Conservation (phyloP, 2,329 filamentous ascomycete genomes). For the Fusarium albidum region DNA sequence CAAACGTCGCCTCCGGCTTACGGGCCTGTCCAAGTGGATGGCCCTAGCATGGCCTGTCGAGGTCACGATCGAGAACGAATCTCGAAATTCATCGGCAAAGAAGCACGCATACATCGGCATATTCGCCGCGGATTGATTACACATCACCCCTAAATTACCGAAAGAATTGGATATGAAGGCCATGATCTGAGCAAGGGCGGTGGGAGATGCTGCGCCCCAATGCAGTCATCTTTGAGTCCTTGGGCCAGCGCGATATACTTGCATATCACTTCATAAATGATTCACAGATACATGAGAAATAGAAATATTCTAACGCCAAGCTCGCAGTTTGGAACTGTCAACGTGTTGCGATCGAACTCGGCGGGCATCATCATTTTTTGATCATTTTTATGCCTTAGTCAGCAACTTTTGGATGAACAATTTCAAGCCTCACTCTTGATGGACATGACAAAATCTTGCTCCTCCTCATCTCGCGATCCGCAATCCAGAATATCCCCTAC, state of each 20-base stretch:
- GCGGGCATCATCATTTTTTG: background rate
- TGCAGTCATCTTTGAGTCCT: background rate
- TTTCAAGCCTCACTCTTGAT: slow-evolving; percentile 17
- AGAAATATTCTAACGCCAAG: slow-evolving; percentile 1
- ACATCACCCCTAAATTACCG: too few species aligned
- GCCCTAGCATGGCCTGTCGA: too few species aligned
- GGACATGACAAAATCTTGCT: slow-evolving; percentile 1
- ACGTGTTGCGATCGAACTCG: background rate
- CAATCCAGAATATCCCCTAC: background rate
- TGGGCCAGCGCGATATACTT: background rate
- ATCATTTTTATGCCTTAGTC: slow-evolving; percentile 36
- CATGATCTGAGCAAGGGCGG: too few species aligned
- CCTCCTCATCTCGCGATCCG: background rate
- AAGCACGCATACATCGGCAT: too few species aligned
- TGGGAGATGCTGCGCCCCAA: too few species aligned
- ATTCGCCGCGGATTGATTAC: too few species aligned
- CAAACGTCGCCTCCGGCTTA: slow-evolving; percentile 12
- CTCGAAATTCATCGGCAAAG: too few species aligned
- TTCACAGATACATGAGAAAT: slow-evolving; percentile 10
- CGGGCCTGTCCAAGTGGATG: too few species aligned
- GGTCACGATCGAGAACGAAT: too few species aligned
- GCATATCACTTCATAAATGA: slow-evolving; percentile 6
- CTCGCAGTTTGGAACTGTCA: too few species aligned
- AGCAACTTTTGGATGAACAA: slow-evolving; percentile 31
- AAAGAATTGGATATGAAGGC: too few species aligned